These are phyloP conservation scores for Eremochloa ophiuroides DNA, from an alignment of 176 grass and related monocot genomes.

Conservation along the genomic window DNA sequence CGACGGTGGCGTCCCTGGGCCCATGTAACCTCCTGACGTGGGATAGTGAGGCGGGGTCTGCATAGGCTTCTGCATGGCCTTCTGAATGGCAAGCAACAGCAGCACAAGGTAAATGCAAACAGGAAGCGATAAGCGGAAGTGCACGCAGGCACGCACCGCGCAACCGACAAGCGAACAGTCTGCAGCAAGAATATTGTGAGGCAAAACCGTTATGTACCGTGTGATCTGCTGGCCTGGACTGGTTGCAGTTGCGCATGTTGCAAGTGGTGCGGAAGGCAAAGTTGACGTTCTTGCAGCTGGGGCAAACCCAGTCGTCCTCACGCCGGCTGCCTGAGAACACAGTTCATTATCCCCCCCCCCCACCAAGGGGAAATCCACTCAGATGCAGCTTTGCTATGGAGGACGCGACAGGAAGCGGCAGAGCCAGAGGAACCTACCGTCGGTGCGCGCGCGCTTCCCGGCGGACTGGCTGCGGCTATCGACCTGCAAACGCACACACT, in stretches of 20 bases:
- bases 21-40: slow-evolving; percentile 49
- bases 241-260: slow-evolving; percentile 89
- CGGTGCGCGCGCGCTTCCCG: slow-evolving; percentile 85
- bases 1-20: slow-evolving; percentile 45
- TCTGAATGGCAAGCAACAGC: slow-evolving; percentile 32
- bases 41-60: slow-evolving; percentile 50
- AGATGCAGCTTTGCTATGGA: background rate
- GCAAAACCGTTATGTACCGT: slow-evolving; percentile 23
- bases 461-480: slow-evolving; percentile 66
- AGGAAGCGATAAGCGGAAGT: background rate
- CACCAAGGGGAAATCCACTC: background rate
- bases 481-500: slow-evolving; percentile 32
- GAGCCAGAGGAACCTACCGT: slow-evolving; percentile 42
- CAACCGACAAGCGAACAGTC: background rate
- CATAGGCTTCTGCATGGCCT: slow-evolving; percentile 51
- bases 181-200: background rate
- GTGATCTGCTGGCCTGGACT: slow-evolving; percentile 63
- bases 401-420: background rate
- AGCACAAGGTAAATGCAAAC: slow-evolving; percentile 27
- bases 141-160: background rate
- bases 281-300: slow-evolving; percentile 82
- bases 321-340: slow-evolving; percentile 43
- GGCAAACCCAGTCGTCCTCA: slow-evolving; percentile 87
- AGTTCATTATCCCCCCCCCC: background rate
- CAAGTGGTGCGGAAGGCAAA: slow-evolving; percentile 88